These are phyloP conservation scores for barley (Hordeum vulgare) DNA, from an alignment of 176 grass and related monocot species.

Conservation along the genomic window DNA sequence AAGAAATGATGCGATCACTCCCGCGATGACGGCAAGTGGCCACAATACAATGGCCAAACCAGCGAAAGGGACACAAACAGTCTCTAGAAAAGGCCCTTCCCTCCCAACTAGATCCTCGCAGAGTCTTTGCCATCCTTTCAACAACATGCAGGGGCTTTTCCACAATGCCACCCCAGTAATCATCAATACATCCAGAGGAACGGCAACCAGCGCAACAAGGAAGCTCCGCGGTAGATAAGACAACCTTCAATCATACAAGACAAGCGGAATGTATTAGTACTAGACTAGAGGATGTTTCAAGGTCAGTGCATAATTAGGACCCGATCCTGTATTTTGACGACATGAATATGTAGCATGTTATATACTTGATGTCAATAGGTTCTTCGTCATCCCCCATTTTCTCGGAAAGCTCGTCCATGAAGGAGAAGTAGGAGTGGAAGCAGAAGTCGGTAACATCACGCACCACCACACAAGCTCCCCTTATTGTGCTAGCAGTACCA, in stretches of 20 bases:
- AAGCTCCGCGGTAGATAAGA: conserved; percentile 48
- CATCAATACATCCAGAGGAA: conserved; percentile 66
- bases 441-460: conserved; percentile 77
- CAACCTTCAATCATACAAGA: conserved; percentile 31
- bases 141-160: conserved; percentile 78
- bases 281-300: background rate
- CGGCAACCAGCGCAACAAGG: conserved; percentile 37
- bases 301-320: background rate
- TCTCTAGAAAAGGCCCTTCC: conserved; percentile 89
- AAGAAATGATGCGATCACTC: conserved; percentile 51
- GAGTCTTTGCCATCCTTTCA: conserved; percentile 89
- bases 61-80: conserved; percentile 76
- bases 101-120: conserved; percentile 77
- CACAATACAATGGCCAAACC: conserved; percentile 75
- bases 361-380: conserved; percentile 76
- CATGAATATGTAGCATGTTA: background rate
- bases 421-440: conserved; percentile 90
- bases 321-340: background rate
- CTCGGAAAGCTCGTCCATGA: conserved; percentile 73
- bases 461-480: conserved; percentile 58
- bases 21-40: conserved; percentile 69
- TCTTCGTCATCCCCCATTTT: conserved; percentile 52
- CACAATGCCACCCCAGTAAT: conserved; percentile 66
- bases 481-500: conserved; percentile 45
- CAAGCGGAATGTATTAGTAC: background rate